Evolutionary conservation across 2,329 filamentous ascomycete species (phyloP).

Genomic region (Beauveria caledonica): DNA sequence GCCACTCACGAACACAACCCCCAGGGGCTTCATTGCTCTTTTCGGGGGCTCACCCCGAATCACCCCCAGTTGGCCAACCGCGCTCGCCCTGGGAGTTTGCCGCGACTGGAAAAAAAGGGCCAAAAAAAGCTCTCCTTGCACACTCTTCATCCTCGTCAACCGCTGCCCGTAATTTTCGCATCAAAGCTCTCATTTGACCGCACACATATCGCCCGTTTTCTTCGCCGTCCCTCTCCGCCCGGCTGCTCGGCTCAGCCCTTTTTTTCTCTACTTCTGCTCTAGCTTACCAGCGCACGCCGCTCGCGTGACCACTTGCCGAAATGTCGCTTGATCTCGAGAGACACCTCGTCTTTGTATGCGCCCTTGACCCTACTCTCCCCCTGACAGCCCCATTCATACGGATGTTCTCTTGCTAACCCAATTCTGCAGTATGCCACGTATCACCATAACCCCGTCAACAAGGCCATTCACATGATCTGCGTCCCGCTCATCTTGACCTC

Average conservation of each 20-base stretch:
- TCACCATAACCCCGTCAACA: conserved; percentile 69
- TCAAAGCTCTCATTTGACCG: neutral
- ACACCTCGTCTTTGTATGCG: conserved; percentile 70
- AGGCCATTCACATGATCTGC: conserved; percentile 71
- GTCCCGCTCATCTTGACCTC: conserved; percentile 69
- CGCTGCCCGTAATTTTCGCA: neutral
- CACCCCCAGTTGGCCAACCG: neutral
- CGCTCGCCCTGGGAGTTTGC: neutral
- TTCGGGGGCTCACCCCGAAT: neutral
- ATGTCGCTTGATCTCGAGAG: conserved; percentile 73
- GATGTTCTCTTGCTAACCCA: conserved; percentile 8
- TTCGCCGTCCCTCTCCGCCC: neutral
- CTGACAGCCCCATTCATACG: neutral
- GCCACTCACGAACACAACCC: conserved; percentile 2
- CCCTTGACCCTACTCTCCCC: neutral
- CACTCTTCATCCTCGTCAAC: neutral
- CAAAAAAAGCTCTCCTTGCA: neutral
- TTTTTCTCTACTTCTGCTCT: neutral
- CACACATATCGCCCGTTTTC: neutral
- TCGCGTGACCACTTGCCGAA: conserved; percentile 16
- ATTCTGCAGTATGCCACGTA: conserved; percentile 67
- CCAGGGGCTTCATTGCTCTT: conserved; percentile 1
- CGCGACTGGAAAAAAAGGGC: conserved; percentile 2
- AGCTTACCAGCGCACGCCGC: conserved; percentile 1
- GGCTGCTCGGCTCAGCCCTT: conserved; percentile 3